Evolutionary conservation across 768 basidiomycete genomes (phyloP), one percentile per base, ranked within the genome.

Genomic region (Gelatoporia subvermispora): DNA sequence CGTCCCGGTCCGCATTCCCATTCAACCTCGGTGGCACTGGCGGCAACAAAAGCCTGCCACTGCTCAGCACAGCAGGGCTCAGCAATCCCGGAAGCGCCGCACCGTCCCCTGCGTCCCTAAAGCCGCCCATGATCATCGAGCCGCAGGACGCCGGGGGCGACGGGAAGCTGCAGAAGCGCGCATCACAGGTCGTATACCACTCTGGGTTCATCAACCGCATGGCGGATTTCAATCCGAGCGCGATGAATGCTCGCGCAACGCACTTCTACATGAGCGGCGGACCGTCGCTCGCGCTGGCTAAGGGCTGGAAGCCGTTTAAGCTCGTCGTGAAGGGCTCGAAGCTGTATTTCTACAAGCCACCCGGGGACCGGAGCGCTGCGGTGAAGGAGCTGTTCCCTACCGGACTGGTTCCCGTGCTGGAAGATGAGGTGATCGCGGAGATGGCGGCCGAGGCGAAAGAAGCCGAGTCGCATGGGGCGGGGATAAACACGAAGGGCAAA

Each of bases 251-350:
- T 16, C 58, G 59, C 17, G 60, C 57, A 4, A 56, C 54, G 21
- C 61, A 63, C 28, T 51, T 62, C 15, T 66, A 64, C 28, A 55
- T 57, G 53, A 43, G 54, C 21, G 61, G 58, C 16, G 51, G 50
- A 13, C 45, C 57, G 8, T 53, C 52, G 5, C 50, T 55, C 17
- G 52, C 57, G 15, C 59, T 65, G 9, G 56, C 62, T 17, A 90
- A 90, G 56, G 81, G 81, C 0, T 94, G 92, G 92, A 93, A 93
- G 62, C 80, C 88, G 4, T 89, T 78, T 71, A 92, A 93, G 64
- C 74, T 85, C 39, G 85, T 90, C 56, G 68, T 94, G 22, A 85
- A 88, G 60, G 92, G 91, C 5, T 79, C 85, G 11, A 93, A 93
- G 63, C 58, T 94, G 42, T 85, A 87, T 63, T 87, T 93, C 59